Conservation (phyloP, 352 stramenopile species). For the Globisporangium viniferum region DNA sequence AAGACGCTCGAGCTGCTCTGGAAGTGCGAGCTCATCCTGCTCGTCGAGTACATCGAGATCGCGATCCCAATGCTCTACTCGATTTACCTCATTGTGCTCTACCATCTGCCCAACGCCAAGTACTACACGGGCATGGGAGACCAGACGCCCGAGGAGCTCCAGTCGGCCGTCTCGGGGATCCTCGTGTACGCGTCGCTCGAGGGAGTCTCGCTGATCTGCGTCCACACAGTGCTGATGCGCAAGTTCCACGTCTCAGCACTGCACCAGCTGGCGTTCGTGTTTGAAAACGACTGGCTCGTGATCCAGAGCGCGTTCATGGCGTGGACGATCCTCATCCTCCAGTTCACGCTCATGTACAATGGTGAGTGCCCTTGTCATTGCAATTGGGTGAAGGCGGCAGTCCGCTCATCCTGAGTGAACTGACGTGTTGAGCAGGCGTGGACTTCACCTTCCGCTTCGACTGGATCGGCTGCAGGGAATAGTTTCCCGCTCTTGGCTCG, state of each 20-base stretch:
- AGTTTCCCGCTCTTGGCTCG: too few species aligned
- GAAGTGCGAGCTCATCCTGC: conserved; percentile 8
- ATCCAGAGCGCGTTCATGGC: background rate
- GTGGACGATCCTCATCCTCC: background rate
- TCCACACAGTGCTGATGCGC: background rate
- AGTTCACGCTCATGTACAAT: background rate
- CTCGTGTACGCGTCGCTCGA: background rate
- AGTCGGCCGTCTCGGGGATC: background rate
- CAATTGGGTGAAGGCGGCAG: too few species aligned
- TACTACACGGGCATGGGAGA: background rate
- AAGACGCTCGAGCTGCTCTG: conserved; percentile 2
- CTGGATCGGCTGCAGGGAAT: background rate
- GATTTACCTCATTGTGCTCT: background rate
- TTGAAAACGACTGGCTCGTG: conserved; percentile 2
- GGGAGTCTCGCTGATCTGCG: background rate
- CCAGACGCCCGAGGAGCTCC: background rate
- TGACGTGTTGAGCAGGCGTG: background rate
- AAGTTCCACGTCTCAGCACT: background rate
- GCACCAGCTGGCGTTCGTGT: conserved; percentile 1
- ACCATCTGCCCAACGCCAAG: background rate
- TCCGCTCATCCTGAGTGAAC: too few species aligned
- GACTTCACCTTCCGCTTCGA: conserved; percentile 3
- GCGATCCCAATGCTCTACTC: conserved; percentile 3
- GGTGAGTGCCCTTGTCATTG: background rate
- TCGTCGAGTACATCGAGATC: conserved; percentile 6